Percentiles rank a stretch among this genome's conserved stretches.
phyloP scores from a whole-genome alignment of 1,284 basidiomycete genomes.

The Ganoderma sinense region DNA sequence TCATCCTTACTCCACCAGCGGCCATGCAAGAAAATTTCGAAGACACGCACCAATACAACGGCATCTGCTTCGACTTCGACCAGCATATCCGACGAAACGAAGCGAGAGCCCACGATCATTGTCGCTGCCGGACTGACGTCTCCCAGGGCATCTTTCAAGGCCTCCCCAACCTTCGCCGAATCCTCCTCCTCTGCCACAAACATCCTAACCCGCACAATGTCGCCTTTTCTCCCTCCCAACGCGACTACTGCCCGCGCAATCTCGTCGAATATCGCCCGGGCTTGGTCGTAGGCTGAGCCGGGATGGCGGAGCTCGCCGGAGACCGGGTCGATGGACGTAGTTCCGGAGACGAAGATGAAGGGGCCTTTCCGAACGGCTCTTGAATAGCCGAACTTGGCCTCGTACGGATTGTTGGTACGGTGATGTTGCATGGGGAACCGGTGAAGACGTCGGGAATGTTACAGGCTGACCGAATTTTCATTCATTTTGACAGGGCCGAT shows the following conservation, averaged over 20 bases:
- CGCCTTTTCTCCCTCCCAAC: conserved; percentile 48
- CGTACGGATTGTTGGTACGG: conserved; percentile 54
- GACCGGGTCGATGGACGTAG: conserved; percentile 53
- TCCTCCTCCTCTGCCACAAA: conserved; percentile 52
- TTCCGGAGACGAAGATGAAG: conserved; percentile 59
- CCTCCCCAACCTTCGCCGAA: conserved; percentile 49
- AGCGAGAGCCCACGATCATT: conserved; percentile 55
- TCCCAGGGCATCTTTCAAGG: conserved; percentile 53
- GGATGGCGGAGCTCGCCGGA: conserved; percentile 49
- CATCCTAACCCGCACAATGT: conserved; percentile 56
- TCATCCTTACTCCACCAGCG: not conserved
- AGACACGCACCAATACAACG: conserved; percentile 30
- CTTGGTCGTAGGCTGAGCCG: conserved; percentile 53
- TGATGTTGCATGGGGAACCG: conserved; percentile 27
- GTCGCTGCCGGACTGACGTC: conserved; percentile 55
- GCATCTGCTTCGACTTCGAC: conserved; percentile 62
- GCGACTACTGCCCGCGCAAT: conserved; percentile 50
- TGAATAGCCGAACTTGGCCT: conserved; percentile 55
- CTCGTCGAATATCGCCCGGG: conserved; percentile 49
- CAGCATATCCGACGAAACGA: conserved; percentile 53
- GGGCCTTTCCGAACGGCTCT: conserved; percentile 56
- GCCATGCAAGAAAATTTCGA: not conserved
- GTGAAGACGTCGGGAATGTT: conserved; percentile 2
- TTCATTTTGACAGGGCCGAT: not conserved
- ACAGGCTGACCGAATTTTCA: not conserved